Conservation (phyloP, 2,329 filamentous ascomycete genomes). For the Tympanopsis confertula region DNA sequence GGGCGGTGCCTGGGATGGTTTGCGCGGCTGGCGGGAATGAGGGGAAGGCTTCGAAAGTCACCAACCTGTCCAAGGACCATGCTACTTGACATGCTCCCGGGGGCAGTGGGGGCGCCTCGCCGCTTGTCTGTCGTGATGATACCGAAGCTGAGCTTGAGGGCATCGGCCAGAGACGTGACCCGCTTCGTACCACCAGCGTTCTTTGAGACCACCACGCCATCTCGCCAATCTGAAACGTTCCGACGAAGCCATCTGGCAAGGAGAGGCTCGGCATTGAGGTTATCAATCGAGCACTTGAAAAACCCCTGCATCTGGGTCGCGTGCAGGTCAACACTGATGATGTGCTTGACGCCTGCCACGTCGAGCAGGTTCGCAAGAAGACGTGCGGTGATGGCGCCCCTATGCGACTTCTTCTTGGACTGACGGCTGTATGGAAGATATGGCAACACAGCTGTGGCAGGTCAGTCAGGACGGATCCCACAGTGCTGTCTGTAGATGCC, state of each 20-base stretch:
- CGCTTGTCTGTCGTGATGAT: constrained; percentile 81
- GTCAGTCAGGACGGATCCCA: neutral
- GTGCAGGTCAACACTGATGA: constrained; percentile 94
- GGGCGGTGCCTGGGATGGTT: neutral
- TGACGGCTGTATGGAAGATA: constrained; percentile 98
- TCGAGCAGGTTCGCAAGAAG: constrained; percentile 93
- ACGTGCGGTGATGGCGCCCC: constrained; percentile 88
- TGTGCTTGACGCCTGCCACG: constrained; percentile 90
- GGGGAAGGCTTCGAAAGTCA: constrained; percentile 35
- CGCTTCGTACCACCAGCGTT: constrained; percentile 95
- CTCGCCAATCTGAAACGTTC: constrained; percentile 76
- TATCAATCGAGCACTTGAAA: constrained; percentile 95
- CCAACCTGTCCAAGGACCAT: constrained; percentile 64
- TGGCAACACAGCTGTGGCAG: constrained; percentile 60
- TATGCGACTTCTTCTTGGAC: constrained; percentile 96
- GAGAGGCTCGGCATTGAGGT: constrained; percentile 91
- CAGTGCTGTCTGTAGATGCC: neutral
- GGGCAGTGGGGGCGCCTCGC: constrained; percentile 31
- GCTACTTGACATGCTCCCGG: constrained; percentile 67
- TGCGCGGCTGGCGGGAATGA: constrained; percentile 18
- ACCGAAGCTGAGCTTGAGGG: constrained; percentile 92
- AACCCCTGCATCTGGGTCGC: constrained; percentile 99
- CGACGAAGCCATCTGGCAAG: constrained; percentile 90
- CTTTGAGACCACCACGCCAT: constrained; percentile 94
- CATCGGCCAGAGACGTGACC: constrained; percentile 89